A percentile compares a stretch with the other conserved stretches of the same genome.
phyloP scores from a whole-genome alignment of 441 rosid genomes.

The Euphorbia celastroides region DNA sequence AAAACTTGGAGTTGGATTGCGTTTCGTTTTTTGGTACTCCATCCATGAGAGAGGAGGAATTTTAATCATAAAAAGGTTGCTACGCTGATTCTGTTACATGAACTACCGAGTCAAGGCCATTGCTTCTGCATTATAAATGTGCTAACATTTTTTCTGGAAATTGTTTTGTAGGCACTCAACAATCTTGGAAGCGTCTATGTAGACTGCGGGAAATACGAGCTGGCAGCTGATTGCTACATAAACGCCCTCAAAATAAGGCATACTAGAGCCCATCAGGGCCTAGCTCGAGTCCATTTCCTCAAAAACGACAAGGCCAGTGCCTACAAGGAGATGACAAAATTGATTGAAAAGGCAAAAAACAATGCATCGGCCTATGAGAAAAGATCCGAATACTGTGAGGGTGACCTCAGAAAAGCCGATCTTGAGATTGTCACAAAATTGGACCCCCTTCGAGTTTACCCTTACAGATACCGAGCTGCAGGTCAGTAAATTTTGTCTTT shows the following conservation, averaged over 20 bases:
- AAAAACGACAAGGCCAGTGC: constrained; percentile 72
- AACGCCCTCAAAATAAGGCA: constrained; percentile 89
- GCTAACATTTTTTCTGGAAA: neutral
- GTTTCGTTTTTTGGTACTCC: neutral
- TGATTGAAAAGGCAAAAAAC: no score
- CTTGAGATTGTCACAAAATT: constrained; percentile 87
- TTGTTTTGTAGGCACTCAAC: constrained; percentile 74
- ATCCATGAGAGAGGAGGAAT: neutral
- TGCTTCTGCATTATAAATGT: neutral
- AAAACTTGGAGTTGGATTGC: neutral
- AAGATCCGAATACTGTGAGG: constrained; percentile 94
- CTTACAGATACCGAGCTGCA: constrained; percentile 95
- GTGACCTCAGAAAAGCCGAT: constrained; percentile 77
- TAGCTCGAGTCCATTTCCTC: constrained; percentile 86
- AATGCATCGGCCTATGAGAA: constrained; percentile 97
- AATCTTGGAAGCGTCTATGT: constrained; percentile 95
- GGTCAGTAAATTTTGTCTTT: constrained; percentile 31
- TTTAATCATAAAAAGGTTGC: neutral
- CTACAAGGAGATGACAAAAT: constrained; percentile 81
- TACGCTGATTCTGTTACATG: neutral
- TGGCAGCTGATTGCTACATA: constrained; percentile 93
- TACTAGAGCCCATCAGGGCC: constrained; percentile 95
- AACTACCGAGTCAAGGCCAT: neutral
- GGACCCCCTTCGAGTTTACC: constrained; percentile 95
- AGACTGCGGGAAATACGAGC: constrained; percentile 59